Base-by-base conservation (phyloP, 495 filamentous ascomycete species). In the Trichodelitschia bisporula region DNA sequence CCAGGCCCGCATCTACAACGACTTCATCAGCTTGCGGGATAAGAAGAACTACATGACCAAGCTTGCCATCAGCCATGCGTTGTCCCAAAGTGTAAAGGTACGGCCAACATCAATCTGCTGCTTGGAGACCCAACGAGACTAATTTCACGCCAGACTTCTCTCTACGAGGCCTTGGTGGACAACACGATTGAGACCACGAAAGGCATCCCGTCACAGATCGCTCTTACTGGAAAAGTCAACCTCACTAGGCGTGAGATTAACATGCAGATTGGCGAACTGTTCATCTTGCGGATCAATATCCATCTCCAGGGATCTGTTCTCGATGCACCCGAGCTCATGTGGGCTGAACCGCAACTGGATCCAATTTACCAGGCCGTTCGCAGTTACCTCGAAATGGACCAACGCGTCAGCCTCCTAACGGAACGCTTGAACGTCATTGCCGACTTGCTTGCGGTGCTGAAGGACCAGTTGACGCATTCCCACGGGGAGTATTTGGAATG, bases 21-120 rank as follows among this genome's bases (percentile, higher is more conserved):
- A 97, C 44, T 97, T 97, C 42, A 97, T 97, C 50, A 82, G 74
- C 0, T 51, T 97, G 26, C 63, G 80, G 21, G 80, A 92, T 36
- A 90, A 89, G 43, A 67, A 68, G 39, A 90, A 90, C 51, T 84
- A 93, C 55, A 97, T 97, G 86, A 76, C 72, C 36, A 97, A 97
- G 53, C 59, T 97, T 6, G 82, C 89, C 18, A 95, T 97, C 42
- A 86, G 77, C 10, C 86, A 97, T 53, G 86, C 82, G 4, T 56
- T 97, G 8, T 73, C 83, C 1, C 86, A 97, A 49, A 86, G 77
- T 31, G 89, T 93, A 39, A 84, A 84, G 65, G 72, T 73, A 47
- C 12, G 51, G 25, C 3, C 4, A 3, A 26, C 14, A 19, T 17
- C 16, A 9, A 4, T 27, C 17, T 28, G 33, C 29, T 32, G 20